Evolutionary conservation across 2,329 filamentous ascomycete genomes (phyloP), one percentile per base, ranked within the genome.

Genomic region (Penicillium sumatraense): DNA sequence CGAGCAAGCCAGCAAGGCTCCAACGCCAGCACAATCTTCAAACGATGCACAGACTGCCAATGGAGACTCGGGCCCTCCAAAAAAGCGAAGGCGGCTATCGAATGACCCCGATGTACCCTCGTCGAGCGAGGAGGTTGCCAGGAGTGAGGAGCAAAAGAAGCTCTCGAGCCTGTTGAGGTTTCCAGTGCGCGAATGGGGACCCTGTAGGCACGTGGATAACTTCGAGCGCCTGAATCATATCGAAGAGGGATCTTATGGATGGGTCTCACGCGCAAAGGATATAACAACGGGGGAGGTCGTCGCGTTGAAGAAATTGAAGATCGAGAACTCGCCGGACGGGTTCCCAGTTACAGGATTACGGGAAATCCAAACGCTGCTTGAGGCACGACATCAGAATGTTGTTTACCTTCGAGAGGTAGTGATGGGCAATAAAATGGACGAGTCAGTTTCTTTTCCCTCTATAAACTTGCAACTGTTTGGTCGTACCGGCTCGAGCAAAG

Each of bases 221-320:
- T 99, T 93, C 76, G 90, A 97, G 68, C 89, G 90, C 64, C 81
- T 99, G 54, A 99, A 99, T 74, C 90, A 95, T 71, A 99, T 99
- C 67, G 95, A 98, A 75, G 95, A 99, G 78, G 95, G 95, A 31
- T 92, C 92, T 8, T 99, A 99, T 74, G 95, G 95, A 42, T 93
- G 88, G 84, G 95, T 99, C 4, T 93, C 93, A 51, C 84, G 95
- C 54, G 95, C 92, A 11, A 87, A 83, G 58, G 89, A 96, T 66
- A 80, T 83, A 27, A 78, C 80, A 3, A 93, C 90, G 0, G 89
- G 90, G 29, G 84, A 88, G 54, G 83, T 99, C 6, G 93, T 98
- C 18, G 95, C 95, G 13, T 80, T 99, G 61, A 99, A 99, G 81
- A 89, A 92, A 70, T 82, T 98, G 53, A 99, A 99, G 81, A 86